A percentile compares a stretch with the other conserved stretches of the same genome.
Conservation (phyloP, 768 basidiomycete genomes). For the Albatrellus ellisii region DNA sequence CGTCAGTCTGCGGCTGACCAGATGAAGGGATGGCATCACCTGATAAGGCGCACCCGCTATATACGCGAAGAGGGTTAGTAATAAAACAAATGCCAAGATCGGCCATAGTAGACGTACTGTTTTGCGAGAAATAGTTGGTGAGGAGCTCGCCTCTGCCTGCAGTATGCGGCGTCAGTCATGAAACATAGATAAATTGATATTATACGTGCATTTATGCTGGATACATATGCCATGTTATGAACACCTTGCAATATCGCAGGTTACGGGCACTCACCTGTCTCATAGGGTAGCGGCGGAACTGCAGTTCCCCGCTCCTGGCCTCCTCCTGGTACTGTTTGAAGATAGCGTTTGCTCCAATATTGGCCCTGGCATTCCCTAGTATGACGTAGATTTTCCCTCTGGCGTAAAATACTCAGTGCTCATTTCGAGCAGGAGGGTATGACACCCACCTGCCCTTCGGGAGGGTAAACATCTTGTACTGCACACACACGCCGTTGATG, state of each 20-base stretch:
- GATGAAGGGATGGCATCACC: constrained; percentile 23
- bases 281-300: constrained; percentile 63
- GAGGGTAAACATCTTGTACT: constrained; percentile 3
- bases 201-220: constrained; percentile 58
- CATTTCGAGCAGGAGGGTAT: background rate
- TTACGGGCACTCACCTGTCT: constrained; percentile 41
- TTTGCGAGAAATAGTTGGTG: constrained; percentile 80
- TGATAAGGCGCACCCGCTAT: constrained; percentile 74
- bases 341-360: constrained; percentile 36
- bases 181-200: no score
- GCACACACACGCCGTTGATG: background rate
- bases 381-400: constrained; percentile 59
- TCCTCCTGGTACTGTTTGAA: constrained; percentile 58
- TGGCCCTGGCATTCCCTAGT: constrained; percentile 24
- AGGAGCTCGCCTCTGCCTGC: constrained; percentile 56
- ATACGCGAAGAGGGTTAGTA: constrained; percentile 2
- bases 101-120: constrained; percentile 41
- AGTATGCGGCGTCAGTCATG: background rate
- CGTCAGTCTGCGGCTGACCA: background rate
- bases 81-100: background rate
- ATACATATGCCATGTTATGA: constrained; percentile 1
- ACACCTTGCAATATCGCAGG: background rate
- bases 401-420: background rate
- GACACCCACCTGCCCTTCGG: background rate
- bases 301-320: constrained; percentile 38